Evolutionary conservation across 768 basidiomycete genomes (phyloP), one percentile per base, ranked within the genome.

Genomic region (Lyophyllum shimeji): DNA sequence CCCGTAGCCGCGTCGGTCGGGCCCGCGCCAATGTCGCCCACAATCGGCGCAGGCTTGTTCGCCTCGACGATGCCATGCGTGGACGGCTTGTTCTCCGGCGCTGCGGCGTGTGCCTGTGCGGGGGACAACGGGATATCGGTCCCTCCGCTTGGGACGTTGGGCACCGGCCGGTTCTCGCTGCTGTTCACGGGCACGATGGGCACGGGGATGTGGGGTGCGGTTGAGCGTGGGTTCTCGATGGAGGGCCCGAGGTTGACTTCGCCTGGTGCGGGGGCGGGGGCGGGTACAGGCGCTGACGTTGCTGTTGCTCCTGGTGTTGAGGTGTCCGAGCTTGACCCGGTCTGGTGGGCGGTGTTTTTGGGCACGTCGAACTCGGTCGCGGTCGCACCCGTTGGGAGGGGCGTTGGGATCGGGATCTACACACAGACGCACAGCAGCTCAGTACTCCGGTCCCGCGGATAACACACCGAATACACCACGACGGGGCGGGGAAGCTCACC

Each of bases 181-280:
- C 70, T 74, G 53, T 75, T 76, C 46, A 78, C 74, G 13, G 77
- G 76, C 3, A 76, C 65, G 43, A 75, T 72, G 56, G 69, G 31
- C 13, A 78, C 71, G 39, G 74, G 72, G 2, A 76, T 65, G 17
- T 44, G 40, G 23, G 63, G 60, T 17, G 55, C 34, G 20, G 34
- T 56, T 31, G 56, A 48, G 29, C 18, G 27, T 20, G 24, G 37
- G 18, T 46, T 46, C 27, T 40, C 33, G 25, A 56, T 27, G 23
- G 45, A n/a, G 56, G 52, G 7, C 48, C 29, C 29, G 5, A 56
- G 18, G 52, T 54, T 51, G 11, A 29, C 52, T 44, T 48, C 42
- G 23, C 25, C 31, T 18, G 39, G 21, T n/a, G 23, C 17, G 17
- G 47, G 2, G 24, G 43, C 43, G 18, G 43, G 21, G n/a, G n/a